phyloP scores from a whole-genome alignment of 306 rosid genomes.

The Vicia sativa region DNA sequence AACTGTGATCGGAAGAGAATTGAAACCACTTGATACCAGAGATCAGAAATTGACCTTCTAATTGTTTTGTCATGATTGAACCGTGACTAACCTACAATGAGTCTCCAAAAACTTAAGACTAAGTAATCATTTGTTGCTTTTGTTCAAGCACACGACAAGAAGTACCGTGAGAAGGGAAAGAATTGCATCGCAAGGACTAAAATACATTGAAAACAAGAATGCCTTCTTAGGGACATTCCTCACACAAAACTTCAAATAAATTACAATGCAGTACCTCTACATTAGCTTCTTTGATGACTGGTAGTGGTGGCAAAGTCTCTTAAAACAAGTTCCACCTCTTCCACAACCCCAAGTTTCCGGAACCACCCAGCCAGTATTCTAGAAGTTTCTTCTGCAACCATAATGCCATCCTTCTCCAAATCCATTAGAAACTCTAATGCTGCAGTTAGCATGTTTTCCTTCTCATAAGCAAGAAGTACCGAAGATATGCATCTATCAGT shows the following conservation, averaged over 20 bases:
- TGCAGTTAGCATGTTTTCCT: constrained; percentile 59
- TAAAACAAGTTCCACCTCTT: constrained; percentile 76
- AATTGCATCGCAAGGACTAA: neutral
- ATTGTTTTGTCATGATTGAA: too few relatives aligned
- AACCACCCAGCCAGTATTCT: constrained; percentile 74
- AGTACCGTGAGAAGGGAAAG: neutral
- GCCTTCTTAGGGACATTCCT: constrained; percentile 4
- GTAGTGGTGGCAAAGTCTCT: constrained; percentile 58
- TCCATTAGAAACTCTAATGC: constrained; percentile 70
- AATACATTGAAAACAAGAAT: constrained; percentile 21
- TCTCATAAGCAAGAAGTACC: constrained; percentile 67
- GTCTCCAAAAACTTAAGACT: too few relatives aligned
- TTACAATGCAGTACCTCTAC: constrained; percentile 25
- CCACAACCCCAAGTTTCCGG: constrained; percentile 73
- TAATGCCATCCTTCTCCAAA: constrained; percentile 66
- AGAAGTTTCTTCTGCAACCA: constrained; percentile 80
- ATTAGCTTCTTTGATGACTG: constrained; percentile 40
- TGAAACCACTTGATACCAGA: too few relatives aligned
- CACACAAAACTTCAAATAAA: constrained; percentile 22
- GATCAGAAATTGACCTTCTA: too few relatives aligned
- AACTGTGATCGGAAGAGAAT: too few relatives aligned
- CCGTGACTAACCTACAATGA: too few relatives aligned
- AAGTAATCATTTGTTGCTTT: neutral
- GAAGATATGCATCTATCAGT: constrained; percentile 77
- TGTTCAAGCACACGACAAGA: neutral